Base-by-base conservation (phyloP, 768 basidiomycete genomes). In the Mycena pura region DNA sequence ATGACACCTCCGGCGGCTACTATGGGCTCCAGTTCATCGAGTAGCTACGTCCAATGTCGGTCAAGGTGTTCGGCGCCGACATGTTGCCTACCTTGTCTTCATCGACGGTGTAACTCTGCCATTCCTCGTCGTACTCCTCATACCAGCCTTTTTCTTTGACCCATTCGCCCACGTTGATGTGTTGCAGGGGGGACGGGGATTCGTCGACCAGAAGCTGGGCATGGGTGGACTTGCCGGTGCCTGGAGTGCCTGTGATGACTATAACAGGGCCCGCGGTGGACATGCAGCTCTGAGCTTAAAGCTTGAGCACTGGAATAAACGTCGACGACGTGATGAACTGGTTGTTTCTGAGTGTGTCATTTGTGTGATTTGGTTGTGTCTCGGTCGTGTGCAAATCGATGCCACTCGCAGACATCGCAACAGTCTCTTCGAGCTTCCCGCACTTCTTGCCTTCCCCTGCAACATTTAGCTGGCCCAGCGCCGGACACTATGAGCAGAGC, bases 201-300 rank as follows among this genome's bases (percentile, higher is more conserved):
- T 91, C 85, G 38, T 87, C 82, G 21, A 81, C 86, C 43, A 99
- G 85, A n/a, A 95, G 79, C 58, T 91, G 85, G 2, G 95, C 93
- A 75, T 94, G 94, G 0, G 95, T 95, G 3, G 96, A 91, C 74
- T 99, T 99, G 55, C 95, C 96, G 32, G 95, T 96, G n/a, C 94
- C 94, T 11, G 94, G 93, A 15, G 94, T 95, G 61, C 93, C 95
- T 40, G 94, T 96, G 68, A 96, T 86, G 66, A 96, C 73, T 69
- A 96, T 92, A 48, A 89, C 83, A 43, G 92, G 93, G 24, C 74
- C 77, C 28, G 24, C n/a, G 36, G 56, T 27, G 14, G 52, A 61
- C 60, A 61, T 54, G 14, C 19, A n/a, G n/a, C n/a, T n/a, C n/a
- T n/a, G n/a, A n/a, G n/a, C n/a, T n/a, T n/a, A n/a, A n/a, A n/a